A percentile compares a stretch with the other conserved stretches of the same genome.
phyloP scores from a whole-genome alignment of 371 early-diverging fungal species.

The Mucor racemosus region DNA sequence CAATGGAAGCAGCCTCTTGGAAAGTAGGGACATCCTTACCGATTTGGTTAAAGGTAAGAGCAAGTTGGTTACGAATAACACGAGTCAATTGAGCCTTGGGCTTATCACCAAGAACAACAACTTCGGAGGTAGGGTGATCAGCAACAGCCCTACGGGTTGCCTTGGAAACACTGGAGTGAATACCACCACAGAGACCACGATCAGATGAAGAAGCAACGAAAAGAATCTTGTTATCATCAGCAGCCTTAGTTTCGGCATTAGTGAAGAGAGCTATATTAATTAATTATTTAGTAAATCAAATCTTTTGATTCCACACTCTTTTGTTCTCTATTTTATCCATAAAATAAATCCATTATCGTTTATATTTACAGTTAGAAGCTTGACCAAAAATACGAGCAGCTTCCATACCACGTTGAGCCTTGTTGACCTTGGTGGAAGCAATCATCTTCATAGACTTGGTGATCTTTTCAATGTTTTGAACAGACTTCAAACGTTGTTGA shows the following conservation, averaged over 20 bases:
- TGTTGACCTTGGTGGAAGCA: conserved; percentile 97
- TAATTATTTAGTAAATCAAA: not conserved
- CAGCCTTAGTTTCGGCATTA: conserved; percentile 75
- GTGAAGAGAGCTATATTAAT: conserved; percentile 71
- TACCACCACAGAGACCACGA: conserved; percentile 98
- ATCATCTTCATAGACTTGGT: conserved; percentile 99
- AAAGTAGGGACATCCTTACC: conserved; percentile 91
- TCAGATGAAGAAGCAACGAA: conserved; percentile 92
- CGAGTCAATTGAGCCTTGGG: conserved; percentile 90
- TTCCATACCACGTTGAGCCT: conserved; percentile 96
- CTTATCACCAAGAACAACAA: conserved; percentile 93
- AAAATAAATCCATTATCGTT: conserved; percentile 6
- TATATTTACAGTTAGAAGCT: conserved; percentile 67
- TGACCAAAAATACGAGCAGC: conserved; percentile 86
- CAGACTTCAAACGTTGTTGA: conserved; percentile 94
- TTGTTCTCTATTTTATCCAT: not conserved
- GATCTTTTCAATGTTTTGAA: conserved; percentile 98
- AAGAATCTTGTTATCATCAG: conserved; percentile 63
- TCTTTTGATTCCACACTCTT: not conserved
- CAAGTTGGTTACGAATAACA: conserved; percentile 73
- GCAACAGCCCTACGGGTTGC: conserved; percentile 72
- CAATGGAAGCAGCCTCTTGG: conserved; percentile 85
- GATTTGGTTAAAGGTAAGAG: conserved; percentile 87
- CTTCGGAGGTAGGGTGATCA: conserved; percentile 54
- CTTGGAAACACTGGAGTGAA: conserved; percentile 96